A percentile compares a stretch with the other conserved stretches of the same genome.
Conservation (phyloP, 345 rosid species). For the Gossypium raimondii region DNA sequence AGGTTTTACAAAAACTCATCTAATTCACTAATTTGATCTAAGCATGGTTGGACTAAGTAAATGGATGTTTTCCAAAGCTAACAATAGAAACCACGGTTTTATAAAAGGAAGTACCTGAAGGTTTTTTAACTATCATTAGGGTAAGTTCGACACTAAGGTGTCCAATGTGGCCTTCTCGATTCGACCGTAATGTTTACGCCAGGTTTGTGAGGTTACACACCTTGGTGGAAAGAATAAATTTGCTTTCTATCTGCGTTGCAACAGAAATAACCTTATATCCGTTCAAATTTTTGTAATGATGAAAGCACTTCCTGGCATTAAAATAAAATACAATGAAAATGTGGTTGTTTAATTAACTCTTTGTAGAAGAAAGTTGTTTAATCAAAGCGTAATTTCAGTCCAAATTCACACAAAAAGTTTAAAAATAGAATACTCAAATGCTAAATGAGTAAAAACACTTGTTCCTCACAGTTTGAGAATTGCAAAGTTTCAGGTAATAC, state of each 20-base stretch:
- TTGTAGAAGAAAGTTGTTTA: background rate
- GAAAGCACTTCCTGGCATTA: background rate
- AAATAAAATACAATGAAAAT: background rate
- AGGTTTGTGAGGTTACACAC: too few species aligned
- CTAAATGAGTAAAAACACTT: background rate
- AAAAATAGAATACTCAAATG: background rate
- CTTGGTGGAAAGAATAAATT: conserved; percentile 37
- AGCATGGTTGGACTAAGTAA: too few species aligned
- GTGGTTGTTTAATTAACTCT: background rate
- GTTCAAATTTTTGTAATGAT: background rate
- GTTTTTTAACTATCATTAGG: too few species aligned
- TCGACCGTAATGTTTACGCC: too few species aligned
- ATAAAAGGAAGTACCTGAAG: too few species aligned
- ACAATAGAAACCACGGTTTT: too few species aligned
- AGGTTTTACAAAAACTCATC: too few species aligned
- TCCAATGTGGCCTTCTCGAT: too few species aligned
- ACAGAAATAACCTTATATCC: background rate
- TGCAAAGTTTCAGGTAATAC: background rate
- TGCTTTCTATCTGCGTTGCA: conserved; percentile 75
- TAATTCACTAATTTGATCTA: too few species aligned
- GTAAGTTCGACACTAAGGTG: too few species aligned
- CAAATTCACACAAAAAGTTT: background rate
- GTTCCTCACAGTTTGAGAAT: background rate
- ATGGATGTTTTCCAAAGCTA: too few species aligned
- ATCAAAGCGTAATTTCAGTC: background rate